Evolutionary conservation across 2,329 filamentous ascomycete genomes (phyloP).

Genomic region (Pseudogymnoascus sp.): DNA sequence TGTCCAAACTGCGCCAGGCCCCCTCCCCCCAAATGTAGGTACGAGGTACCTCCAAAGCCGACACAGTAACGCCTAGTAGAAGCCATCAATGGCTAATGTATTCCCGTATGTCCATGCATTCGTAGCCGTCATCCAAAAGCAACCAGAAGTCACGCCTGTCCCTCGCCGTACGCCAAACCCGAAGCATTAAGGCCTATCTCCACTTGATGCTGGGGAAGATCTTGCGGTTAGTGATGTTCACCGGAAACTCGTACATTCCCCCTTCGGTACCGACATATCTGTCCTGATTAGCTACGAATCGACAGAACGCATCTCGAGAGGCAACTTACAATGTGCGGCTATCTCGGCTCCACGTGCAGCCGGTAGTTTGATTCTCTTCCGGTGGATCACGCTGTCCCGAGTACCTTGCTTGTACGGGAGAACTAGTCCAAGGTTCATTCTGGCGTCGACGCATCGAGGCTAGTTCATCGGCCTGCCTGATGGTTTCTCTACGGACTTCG

Average conservation of each 20-base stretch:
- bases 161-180: not conserved
- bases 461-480: constrained; percentile 8
- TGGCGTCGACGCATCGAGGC: not conserved
- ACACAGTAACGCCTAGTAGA: constrained; percentile 5
- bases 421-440: constrained; percentile 17
- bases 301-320: too few species aligned
- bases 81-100: not conserved
- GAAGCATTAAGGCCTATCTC: constrained; percentile 35
- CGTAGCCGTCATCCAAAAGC: constrained; percentile 1
- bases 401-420: constrained; percentile 4
- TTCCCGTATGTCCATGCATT: not conserved
- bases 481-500: constrained; percentile 28
- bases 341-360: constrained; percentile 56
- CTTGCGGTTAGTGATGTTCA: constrained; percentile 58
- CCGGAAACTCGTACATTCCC: constrained; percentile 67
- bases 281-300: constrained; percentile 7
- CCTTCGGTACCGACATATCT: constrained; percentile 62
- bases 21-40: not conserved
- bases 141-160: not conserved
- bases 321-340: constrained; percentile 51
- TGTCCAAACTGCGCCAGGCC: not conserved
- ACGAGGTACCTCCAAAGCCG: not conserved
- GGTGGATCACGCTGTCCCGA: constrained; percentile 25
- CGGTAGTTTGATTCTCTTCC: constrained; percentile 43
- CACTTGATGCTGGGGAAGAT: constrained; percentile 49